Base-by-base conservation (phyloP, 805 yeast genomes). In the Saccharomycopsis synnaedendra region DNA sequence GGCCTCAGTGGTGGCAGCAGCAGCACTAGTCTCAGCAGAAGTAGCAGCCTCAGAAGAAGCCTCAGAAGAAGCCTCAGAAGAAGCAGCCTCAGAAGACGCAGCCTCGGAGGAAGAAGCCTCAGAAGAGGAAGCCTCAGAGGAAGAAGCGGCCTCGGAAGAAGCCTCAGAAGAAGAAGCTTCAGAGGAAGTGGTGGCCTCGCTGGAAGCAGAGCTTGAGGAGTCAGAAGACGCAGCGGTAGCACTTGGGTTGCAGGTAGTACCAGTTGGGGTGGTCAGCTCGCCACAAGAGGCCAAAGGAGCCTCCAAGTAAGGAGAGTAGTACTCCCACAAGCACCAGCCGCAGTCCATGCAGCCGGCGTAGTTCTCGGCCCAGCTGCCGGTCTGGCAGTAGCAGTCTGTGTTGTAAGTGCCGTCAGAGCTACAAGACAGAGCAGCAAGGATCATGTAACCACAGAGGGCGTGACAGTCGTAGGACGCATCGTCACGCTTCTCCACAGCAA, bases 291-390 rank as follows among this genome's bases (percentile, higher is more conserved):
- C 57, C 42, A 63, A 48, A 5, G 67, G 61, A 11, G 57, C 52
- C 4, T 57, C 46, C 41, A 65, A 57, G 55, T 54, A 63, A 1
- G 53, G 44, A 30, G 59, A 60, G 54, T 64, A 64, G 54, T 64
- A 61, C 33, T 57, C 50, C 64, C 64, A 65, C 45, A 65, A 52
- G 48, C 67, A 64, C 68, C 67, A 64, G 41, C 68, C 69, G 57
- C 69, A 65, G 33, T 58, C 64, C 48, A 64, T 56, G 57, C 69
- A 65, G 4, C 54, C 54, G 28, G 55, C 55, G 41, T 59, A 59
- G 41, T 54, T 50, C 4, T 28, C 36, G 44, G 49, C 45, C 54
- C 58, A 60, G 30, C 56, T 46, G 28, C 45, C 60, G 8, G 42
- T 45, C 19, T 47, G 51, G 54, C 64, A 60, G 41, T 56, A 48